A percentile compares a stretch with the other conserved stretches of the same genome.
These are phyloP conservation scores for Claviceps purpurea DNA, from an alignment of 2,329 filamentous ascomycete genomes.

Conservation along the genomic window DNA sequence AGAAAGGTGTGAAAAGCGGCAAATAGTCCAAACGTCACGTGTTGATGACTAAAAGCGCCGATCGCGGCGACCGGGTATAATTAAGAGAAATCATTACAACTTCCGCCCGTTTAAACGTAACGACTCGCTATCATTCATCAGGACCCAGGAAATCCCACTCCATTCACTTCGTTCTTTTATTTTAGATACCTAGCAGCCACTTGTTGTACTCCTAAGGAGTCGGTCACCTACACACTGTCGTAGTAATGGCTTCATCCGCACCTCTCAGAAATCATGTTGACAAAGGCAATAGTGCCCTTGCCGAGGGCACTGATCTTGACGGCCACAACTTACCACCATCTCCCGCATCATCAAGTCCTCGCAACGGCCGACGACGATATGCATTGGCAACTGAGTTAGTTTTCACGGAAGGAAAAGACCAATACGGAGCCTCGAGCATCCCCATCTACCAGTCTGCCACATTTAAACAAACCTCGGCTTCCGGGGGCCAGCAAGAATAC, in stretches of 20 bases:
- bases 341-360: conserved; percentile 81
- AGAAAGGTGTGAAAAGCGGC: no score
- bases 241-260: conserved; percentile 1
- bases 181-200: background rate
- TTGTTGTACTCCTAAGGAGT: background rate
- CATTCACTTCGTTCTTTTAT: no score
- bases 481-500: conserved; percentile 72
- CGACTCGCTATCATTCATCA: no score
- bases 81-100: no score
- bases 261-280: background rate
- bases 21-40: no score
- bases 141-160: no score
- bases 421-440: conserved; percentile 92
- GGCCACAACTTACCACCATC: conserved; percentile 81
- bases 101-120: no score
- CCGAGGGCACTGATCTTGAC: conserved; percentile 59
- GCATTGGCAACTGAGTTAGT: conserved; percentile 92
- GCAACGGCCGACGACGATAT: conserved; percentile 69
- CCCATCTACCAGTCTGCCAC: conserved; percentile 98
- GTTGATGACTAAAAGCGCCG: no score
- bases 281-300: background rate
- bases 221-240: background rate
- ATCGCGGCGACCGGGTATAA: no score
- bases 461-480: conserved; percentile 82
- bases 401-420: conserved; percentile 89